These are phyloP conservation scores for Annulohypoxylon maeteangense DNA, from an alignment of 495 filamentous ascomycete species.

Conservation along the genomic window DNA sequence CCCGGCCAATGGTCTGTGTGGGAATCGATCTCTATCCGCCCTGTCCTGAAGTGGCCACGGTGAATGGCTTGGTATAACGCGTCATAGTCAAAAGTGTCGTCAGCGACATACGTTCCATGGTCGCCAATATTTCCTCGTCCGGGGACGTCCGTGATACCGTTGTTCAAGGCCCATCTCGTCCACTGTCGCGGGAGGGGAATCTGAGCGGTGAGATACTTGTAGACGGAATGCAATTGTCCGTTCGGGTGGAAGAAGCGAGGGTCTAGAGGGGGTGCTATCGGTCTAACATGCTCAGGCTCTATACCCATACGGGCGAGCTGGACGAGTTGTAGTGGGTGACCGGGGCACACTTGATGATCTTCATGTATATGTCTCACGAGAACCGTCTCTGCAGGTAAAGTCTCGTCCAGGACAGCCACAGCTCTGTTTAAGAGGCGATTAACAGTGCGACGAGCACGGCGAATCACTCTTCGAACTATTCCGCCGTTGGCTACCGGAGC, in stretches of 20 bases:
- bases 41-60: constrained; percentile 19
- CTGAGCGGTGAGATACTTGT: constrained; percentile 31
- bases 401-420: background rate
- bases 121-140: constrained; percentile 29
- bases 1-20: constrained; percentile 21
- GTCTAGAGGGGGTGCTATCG: constrained; percentile 26
- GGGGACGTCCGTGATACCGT: constrained; percentile 11
- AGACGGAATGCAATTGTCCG: constrained; percentile 25
- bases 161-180: constrained; percentile 23
- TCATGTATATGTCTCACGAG: background rate
- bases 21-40: constrained; percentile 19
- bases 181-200: constrained; percentile 33
- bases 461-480: background rate
- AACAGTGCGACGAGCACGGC: background rate
- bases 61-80: constrained; percentile 20
- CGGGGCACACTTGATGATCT: background rate
- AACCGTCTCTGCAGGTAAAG: background rate
- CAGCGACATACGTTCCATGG: constrained; percentile 20
- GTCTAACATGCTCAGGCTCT: background rate
- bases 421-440: background rate
- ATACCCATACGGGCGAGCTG: background rate
- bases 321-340: background rate
- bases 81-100: constrained; percentile 30
- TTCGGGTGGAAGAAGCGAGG: constrained; percentile 36
- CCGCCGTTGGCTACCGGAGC: background rate